Conservation (phyloP, 2,329 filamentous ascomycete genomes). For the Trichoderma harzianum region DNA sequence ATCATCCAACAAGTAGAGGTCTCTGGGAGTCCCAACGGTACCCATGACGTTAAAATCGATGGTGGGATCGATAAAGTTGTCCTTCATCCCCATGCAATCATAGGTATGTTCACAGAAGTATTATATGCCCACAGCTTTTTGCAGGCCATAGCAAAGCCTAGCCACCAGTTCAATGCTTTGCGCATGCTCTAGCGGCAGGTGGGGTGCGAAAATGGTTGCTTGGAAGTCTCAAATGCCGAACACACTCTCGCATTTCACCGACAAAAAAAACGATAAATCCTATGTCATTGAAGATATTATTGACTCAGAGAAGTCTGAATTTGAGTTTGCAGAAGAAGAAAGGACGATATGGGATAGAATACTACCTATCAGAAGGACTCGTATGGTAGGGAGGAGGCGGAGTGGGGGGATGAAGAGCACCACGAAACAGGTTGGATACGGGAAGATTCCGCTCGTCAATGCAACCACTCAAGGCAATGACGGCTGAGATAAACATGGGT, state of each 20-base stretch:
- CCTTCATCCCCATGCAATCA: background rate
- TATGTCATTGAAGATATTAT: background rate
- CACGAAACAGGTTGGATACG: background rate
- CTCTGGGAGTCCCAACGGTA: background rate
- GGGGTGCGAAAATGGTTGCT: background rate
- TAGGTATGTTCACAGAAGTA: background rate
- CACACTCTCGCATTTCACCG: background rate
- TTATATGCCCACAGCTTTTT: conserved; percentile 25
- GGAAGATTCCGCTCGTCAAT: background rate
- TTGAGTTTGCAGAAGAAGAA: background rate
- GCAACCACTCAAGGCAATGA: background rate
- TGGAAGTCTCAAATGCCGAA: background rate
- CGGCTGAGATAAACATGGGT: background rate
- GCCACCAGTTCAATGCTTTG: background rate
- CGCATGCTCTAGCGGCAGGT: background rate
- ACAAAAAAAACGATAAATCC: background rate
- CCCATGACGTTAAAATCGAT: background rate
- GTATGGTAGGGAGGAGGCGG: background rate
- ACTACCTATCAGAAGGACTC: background rate
- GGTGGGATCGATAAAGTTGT: background rate
- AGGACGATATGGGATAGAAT: background rate
- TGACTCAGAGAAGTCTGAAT: background rate
- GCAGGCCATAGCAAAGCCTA: background rate
- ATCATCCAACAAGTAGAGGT: background rate
- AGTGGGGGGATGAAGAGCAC: background rate